Conservation (phyloP, 495 filamentous ascomycete genomes). For the Aspergillus funiculosus region DNA sequence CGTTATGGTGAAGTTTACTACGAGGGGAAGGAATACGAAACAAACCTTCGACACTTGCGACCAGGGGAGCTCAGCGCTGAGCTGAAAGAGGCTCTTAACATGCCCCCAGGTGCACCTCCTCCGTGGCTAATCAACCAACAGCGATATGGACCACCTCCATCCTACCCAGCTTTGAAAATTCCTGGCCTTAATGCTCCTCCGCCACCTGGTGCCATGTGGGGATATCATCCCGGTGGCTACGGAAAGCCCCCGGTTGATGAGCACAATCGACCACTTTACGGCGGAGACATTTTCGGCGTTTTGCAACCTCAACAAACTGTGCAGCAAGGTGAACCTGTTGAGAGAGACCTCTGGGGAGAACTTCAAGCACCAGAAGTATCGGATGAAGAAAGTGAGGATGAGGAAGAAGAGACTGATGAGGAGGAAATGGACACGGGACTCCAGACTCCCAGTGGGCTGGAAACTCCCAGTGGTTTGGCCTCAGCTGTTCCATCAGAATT, state of each 20-base stretch:
- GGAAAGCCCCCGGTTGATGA: slow-evolving; percentile 95
- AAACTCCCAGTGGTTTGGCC: slow-evolving; percentile 74
- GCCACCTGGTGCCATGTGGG: slow-evolving; percentile 90
- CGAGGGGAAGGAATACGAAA: slow-evolving; percentile 97
- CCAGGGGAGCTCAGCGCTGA: slow-evolving; percentile 88
- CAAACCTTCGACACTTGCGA: slow-evolving; percentile 80
- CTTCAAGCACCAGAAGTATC: slow-evolving; percentile 78
- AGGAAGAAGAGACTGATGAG: slow-evolving; percentile 62
- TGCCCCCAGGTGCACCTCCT: slow-evolving; percentile 87
- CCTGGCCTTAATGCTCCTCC: slow-evolving; percentile 93
- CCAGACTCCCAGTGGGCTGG: slow-evolving; percentile 69
- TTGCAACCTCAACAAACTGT: slow-evolving; percentile 57
- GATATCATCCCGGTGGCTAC: slow-evolving; percentile 91
- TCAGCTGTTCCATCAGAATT: slow-evolving; percentile 76
- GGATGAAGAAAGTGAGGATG: slow-evolving; percentile 76
- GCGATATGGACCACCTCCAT: slow-evolving; percentile 84
- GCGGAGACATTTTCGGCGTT: slow-evolving; percentile 89
- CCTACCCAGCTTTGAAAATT: slow-evolving; percentile 87
- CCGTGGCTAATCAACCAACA: slow-evolving; percentile 98
- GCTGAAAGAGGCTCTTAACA: slow-evolving; percentile 87
- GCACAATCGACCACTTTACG: slow-evolving; percentile 81
- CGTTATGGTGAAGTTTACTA: slow-evolving; percentile 97
- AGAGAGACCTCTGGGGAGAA: slow-evolving; percentile 89
- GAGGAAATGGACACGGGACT: slow-evolving; percentile 58
- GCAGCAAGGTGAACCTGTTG: slow-evolving; percentile 71